A percentile compares a stretch with the other conserved stretches of the same genome.
Evolutionary conservation across 179 eudicot species (phyloP).

Genomic region (Silene vulgaris): DNA sequence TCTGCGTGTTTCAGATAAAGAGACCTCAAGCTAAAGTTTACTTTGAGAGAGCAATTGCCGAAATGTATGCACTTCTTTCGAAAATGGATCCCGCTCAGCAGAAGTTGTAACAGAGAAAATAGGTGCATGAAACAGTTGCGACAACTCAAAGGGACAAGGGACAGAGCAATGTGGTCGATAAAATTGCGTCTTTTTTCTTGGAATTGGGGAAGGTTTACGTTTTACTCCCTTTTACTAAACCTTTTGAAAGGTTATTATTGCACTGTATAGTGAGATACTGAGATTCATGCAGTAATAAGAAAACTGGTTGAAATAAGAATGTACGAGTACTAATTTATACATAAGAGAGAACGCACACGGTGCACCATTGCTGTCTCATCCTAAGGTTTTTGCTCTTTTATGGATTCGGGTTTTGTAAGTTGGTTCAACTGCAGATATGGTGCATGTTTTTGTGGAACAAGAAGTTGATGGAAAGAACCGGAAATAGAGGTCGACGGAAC

Average conservation of each 20-base stretch:
- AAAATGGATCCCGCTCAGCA: slow-evolving; percentile 47
- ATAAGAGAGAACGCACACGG: no score
- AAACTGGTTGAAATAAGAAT: not conserved
- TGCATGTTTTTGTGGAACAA: no score
- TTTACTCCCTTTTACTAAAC: not conserved
- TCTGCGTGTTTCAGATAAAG: slow-evolving; percentile 53
- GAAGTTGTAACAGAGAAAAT: slow-evolving; percentile 28
- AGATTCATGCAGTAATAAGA: slow-evolving; percentile 11
- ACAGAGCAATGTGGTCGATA: slow-evolving; percentile 9
- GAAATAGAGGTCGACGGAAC: no score
- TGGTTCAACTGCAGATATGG: no score
- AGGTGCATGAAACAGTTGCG: not conserved
- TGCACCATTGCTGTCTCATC: no score
- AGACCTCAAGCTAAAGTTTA: slow-evolving; percentile 97
- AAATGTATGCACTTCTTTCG: slow-evolving; percentile 76
- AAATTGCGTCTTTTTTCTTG: not conserved
- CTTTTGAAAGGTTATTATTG: not conserved
- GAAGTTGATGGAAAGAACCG: no score
- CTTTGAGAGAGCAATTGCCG: slow-evolving; percentile 70
- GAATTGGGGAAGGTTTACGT: not conserved
- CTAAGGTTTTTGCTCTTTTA: no score
- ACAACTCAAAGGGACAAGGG: not conserved
- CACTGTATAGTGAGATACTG: not conserved
- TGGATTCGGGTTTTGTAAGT: no score
- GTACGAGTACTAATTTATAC: not conserved